Conservation (phyloP, 2,329 filamentous ascomycete genomes). For the Pyrenochaeta sp. region DNA sequence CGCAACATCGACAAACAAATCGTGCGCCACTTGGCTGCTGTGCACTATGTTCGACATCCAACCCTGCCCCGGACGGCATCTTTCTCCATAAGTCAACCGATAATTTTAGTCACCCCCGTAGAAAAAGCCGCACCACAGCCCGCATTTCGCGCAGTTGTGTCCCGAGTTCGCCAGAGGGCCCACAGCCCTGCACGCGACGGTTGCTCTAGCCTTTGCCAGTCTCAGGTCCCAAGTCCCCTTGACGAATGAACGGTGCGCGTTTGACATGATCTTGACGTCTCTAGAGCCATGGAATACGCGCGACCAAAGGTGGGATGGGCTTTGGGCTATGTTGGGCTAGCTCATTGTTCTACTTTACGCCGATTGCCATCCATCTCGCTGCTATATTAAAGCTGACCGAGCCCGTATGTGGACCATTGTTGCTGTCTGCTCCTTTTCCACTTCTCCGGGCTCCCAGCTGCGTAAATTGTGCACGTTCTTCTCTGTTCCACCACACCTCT, state of each 20-base stretch:
- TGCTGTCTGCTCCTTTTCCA: slow-evolving; percentile 26
- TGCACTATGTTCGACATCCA: slow-evolving; percentile 34
- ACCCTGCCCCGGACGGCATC: slow-evolving; percentile 31
- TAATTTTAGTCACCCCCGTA: slow-evolving; percentile 47
- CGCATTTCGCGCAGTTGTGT: slow-evolving; percentile 44
- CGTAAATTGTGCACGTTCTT: slow-evolving; percentile 9
- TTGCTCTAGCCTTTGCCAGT: slow-evolving; percentile 30
- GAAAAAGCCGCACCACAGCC: slow-evolving; percentile 43
- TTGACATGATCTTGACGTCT: slow-evolving; percentile 32
- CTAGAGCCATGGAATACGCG: slow-evolving; percentile 31
- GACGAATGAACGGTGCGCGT: slow-evolving; percentile 39
- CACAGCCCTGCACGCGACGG: slow-evolving; percentile 33
- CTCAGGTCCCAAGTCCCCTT: slow-evolving; percentile 17
- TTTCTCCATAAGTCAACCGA: slow-evolving; percentile 31
- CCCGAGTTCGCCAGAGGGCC: slow-evolving; percentile 38
- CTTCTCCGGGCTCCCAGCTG: slow-evolving; percentile 18
- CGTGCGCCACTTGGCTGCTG: slow-evolving; percentile 14
- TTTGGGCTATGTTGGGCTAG: slow-evolving; percentile 42
- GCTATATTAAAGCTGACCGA: slow-evolving; percentile 51
- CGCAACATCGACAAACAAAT: slow-evolving; percentile 15
- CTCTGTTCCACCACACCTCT: slow-evolving; percentile 9
- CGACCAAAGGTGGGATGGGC: slow-evolving; percentile 39
- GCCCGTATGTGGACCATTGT: slow-evolving; percentile 22
- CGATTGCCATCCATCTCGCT: slow-evolving; percentile 43
- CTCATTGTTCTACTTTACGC: slow-evolving; percentile 40